Evolutionary conservation across 2,329 filamentous ascomycete genomes (phyloP).

Genomic region (Chalaropsis thielavioides): DNA sequence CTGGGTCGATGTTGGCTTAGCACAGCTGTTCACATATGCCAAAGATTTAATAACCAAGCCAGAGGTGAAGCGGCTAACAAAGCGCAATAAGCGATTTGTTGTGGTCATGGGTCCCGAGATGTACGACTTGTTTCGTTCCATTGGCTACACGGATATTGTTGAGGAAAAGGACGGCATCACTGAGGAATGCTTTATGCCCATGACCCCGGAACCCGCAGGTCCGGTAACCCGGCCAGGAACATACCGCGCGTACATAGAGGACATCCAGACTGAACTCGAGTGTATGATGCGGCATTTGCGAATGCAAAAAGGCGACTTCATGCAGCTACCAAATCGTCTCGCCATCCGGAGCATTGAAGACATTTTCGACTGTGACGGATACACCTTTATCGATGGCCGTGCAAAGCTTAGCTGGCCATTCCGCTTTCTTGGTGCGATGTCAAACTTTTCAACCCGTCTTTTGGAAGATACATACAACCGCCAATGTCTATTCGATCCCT

Average conservation of each 20-base stretch:
- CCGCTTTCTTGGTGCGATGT: slow-evolving; percentile 26
- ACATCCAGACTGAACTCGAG: slow-evolving; percentile 36
- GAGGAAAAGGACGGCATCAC: slow-evolving; percentile 29
- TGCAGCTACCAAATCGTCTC: slow-evolving; percentile 23
- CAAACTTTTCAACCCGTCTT: slow-evolving; percentile 20
- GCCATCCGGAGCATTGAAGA: slow-evolving; percentile 23
- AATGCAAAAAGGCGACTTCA: slow-evolving; percentile 23
- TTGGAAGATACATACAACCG: slow-evolving; percentile 18
- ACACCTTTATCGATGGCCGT: slow-evolving; percentile 21
- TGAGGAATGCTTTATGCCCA: slow-evolving; percentile 27
- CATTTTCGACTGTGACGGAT: slow-evolving; percentile 22
- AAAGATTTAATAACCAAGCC: slow-evolving; percentile 33
- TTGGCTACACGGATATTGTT: slow-evolving; percentile 34
- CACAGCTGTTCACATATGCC: slow-evolving; percentile 37
- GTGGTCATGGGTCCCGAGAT: slow-evolving; percentile 39
- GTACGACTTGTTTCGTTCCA: slow-evolving; percentile 33
- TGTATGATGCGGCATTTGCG: slow-evolving; percentile 25
- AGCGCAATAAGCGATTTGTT: slow-evolving; percentile 41
- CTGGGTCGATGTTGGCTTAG: slow-evolving; percentile 29
- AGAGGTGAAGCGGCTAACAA: slow-evolving; percentile 34
- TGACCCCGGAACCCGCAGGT: slow-evolving; percentile 22
- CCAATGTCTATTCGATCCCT: slow-evolving; percentile 12
- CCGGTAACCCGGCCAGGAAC: slow-evolving; percentile 27
- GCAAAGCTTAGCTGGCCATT: slow-evolving; percentile 16
- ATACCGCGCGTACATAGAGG: slow-evolving; percentile 35